These are phyloP conservation scores for Corylus heterophylla DNA, from an alignment of 306 rosid species.

Conservation along the genomic window DNA sequence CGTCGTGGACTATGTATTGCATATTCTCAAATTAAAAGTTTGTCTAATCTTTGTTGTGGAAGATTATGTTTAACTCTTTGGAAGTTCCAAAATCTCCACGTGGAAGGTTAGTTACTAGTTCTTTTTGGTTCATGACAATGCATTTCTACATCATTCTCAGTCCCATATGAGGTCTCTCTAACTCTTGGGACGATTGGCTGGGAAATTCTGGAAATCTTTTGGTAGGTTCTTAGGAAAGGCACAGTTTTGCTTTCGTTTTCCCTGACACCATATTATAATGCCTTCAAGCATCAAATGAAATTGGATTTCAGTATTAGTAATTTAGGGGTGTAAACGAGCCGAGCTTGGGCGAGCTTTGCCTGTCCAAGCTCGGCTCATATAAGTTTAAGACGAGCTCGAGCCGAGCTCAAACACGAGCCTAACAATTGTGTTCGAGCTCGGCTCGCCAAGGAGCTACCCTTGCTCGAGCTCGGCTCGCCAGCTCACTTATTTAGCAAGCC, in stretches of 20 bases:
- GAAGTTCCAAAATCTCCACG: constrained; percentile 42
- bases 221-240: too few species aligned
- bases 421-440: too few species aligned
- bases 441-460: too few species aligned
- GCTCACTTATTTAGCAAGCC: too few species aligned
- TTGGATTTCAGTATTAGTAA: neutral
- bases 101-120: constrained; percentile 61
- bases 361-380: too few species aligned
- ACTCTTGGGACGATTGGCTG: neutral
- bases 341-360: too few species aligned
- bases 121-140: neutral
- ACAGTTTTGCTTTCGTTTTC: too few species aligned
- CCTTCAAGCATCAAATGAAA: neutral
- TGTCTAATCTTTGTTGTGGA: neutral
- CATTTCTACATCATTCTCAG: neutral
- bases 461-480: too few species aligned
- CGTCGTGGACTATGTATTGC: constrained; percentile 16
- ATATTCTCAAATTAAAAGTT: constrained; percentile 5
- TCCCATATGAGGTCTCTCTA: neutral
- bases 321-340: too few species aligned
- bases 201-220: neutral
- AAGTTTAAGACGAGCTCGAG: too few species aligned
- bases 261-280: neutral
- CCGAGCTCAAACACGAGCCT: too few species aligned
- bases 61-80: neutral